phyloP scores from a whole-genome alignment of 306 rosid genomes.

The Begonia fuchsioides region DNA sequence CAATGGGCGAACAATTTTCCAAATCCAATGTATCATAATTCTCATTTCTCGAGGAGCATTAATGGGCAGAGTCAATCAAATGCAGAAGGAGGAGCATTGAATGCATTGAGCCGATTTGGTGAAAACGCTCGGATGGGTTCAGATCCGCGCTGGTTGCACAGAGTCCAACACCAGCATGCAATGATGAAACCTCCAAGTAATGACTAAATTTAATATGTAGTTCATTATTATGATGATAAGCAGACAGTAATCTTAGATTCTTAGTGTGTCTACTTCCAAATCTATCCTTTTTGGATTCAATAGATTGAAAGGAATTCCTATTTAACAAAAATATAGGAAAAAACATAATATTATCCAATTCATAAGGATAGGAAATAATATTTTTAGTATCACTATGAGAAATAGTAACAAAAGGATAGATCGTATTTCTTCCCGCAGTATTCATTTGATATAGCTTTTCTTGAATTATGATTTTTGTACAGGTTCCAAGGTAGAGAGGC shows the following conservation, averaged over 20 bases:
- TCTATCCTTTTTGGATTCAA: too few species aligned
- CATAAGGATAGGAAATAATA: too few species aligned
- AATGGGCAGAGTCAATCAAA: constrained; percentile 37
- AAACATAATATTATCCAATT: too few species aligned
- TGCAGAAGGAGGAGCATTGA: constrained; percentile 71
- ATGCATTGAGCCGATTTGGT: constrained; percentile 71
- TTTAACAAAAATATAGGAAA: too few species aligned
- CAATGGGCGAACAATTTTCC: constrained; percentile 12
- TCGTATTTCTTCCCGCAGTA: too few species aligned
- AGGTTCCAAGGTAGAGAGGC: constrained; percentile 38
- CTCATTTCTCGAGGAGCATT: constrained; percentile 26
- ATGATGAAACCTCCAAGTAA: constrained; percentile 46
- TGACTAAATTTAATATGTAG: constrained; percentile 3
- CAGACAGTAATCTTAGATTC: constrained; percentile 1
- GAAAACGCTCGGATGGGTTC: constrained; percentile 54
- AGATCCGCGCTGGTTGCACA: constrained; percentile 38
- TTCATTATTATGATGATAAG: constrained; percentile 1
- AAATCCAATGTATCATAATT: constrained; percentile 20
- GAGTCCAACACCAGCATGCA: constrained; percentile 52
- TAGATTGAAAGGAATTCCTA: too few species aligned
- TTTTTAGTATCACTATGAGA: too few species aligned
- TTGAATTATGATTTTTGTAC: constrained; percentile 18
- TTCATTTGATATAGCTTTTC: too few species aligned
- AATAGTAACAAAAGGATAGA: too few species aligned
- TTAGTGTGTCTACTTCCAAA: constrained; percentile 15